Conservation (phyloP, 2,329 filamentous ascomycete species). For the Macrophomina pseudophaseolina region DNA sequence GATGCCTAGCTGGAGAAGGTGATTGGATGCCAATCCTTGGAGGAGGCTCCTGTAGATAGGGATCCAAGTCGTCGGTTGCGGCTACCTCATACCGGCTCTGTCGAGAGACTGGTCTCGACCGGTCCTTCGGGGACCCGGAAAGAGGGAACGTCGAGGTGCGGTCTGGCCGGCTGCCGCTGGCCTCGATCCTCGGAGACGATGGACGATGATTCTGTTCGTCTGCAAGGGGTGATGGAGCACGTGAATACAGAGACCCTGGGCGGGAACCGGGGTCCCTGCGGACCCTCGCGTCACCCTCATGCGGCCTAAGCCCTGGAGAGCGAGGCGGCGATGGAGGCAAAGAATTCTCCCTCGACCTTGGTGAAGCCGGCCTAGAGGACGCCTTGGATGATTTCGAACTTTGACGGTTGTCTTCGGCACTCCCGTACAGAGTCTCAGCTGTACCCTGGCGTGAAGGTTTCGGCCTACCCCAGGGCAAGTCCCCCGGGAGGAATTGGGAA, state of each 20-base stretch:
- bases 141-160: conserved; percentile 13
- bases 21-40: conserved; percentile 40
- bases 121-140: conserved; percentile 29
- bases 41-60: conserved; percentile 28
- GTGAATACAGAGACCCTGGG: conserved; percentile 30
- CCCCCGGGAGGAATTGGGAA: conserved; percentile 3
- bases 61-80: conserved; percentile 32
- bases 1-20: conserved; percentile 38
- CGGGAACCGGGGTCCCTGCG: conserved; percentile 33
- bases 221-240: conserved; percentile 15
- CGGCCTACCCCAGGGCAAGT: conserved; percentile 23
- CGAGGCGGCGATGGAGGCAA: conserved; percentile 32
- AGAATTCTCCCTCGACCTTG: conserved; percentile 29
- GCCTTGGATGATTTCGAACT: conserved; percentile 7
- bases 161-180: background rate
- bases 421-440: conserved; percentile 25
- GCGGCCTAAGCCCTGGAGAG: conserved; percentile 39
- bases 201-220: conserved; percentile 1
- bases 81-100: conserved; percentile 37
- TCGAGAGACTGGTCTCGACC: conserved; percentile 37
- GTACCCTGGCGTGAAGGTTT: conserved; percentile 15
- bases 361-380: conserved; percentile 36
- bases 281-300: conserved; percentile 33
- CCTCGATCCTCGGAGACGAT: conserved; percentile 16
- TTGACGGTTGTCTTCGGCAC: conserved; percentile 5